Conservation (phyloP, 768 basidiomycete genomes). For the Russula compacta region DNA sequence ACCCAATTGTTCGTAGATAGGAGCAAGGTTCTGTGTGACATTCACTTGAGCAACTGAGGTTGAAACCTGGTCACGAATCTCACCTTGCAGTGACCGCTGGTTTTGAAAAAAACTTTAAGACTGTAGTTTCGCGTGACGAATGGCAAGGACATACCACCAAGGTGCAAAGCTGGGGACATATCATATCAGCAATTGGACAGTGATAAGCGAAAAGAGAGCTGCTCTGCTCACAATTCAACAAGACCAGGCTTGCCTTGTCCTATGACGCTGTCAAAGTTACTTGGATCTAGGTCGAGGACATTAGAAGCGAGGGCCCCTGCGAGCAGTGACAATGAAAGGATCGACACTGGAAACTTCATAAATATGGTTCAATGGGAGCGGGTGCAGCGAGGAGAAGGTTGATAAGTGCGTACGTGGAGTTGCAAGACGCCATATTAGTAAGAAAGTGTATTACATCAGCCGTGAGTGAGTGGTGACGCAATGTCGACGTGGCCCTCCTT, state of each 20-base stretch:
- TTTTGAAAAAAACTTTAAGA: not conserved
- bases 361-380: slow-evolving; percentile 20
- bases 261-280: slow-evolving; percentile 67
- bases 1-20: slow-evolving; percentile 79
- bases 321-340: slow-evolving; percentile 48
- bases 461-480: not conserved
- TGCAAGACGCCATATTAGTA: not conserved
- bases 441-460: slow-evolving; percentile 3
- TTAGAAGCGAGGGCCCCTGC: slow-evolving; percentile 62
- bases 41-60: not conserved
- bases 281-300: slow-evolving; percentile 67
- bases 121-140: not conserved
- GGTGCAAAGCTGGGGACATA: slow-evolving; percentile 57
- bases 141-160: slow-evolving; percentile 60
- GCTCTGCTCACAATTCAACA: slow-evolving; percentile 82
- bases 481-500: too few species aligned
- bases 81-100: slow-evolving; percentile 83
- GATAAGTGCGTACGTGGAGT: slow-evolving; percentile 10
- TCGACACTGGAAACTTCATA: slow-evolving; percentile 52
- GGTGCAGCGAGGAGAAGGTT: not conserved
- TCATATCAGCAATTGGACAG: not conserved
- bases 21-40: slow-evolving; percentile 65
- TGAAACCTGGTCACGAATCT: slow-evolving; percentile 1
- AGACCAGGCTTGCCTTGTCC: slow-evolving; percentile 77
- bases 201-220: not conserved